Evolutionary conservation across 2,329 filamentous ascomycete genomes (phyloP).

Genomic region (Ceratocystis destructans): DNA sequence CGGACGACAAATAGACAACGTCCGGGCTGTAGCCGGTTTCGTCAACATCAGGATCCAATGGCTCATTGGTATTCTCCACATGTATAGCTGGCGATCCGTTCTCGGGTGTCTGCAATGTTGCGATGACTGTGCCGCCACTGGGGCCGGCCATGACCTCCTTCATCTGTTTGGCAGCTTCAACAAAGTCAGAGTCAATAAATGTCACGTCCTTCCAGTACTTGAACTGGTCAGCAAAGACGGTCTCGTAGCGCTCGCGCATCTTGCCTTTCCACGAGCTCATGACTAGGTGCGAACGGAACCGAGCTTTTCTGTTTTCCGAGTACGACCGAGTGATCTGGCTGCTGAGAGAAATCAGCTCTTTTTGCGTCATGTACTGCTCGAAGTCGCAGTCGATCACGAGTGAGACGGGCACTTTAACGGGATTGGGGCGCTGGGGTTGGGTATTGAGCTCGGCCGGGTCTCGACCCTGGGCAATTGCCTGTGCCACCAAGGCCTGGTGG

Average conservation of each 20-base stretch:
- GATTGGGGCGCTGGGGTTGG: conserved; percentile 25
- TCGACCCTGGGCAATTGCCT: conserved; percentile 30
- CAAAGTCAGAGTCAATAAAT: conserved; percentile 62
- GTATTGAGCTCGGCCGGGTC: conserved; percentile 28
- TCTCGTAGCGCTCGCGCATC: conserved; percentile 68
- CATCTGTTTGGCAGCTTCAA: conserved; percentile 51
- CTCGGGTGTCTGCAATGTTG: conserved; percentile 37
- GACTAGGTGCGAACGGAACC: conserved; percentile 56
- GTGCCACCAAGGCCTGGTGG: conserved; percentile 36
- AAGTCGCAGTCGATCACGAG: conserved; percentile 86
- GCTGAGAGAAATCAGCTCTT: conserved; percentile 69
- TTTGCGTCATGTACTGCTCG: conserved; percentile 76
- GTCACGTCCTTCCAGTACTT: conserved; percentile 64
- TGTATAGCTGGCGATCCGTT: conserved; percentile 18
- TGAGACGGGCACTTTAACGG: conserved; percentile 55
- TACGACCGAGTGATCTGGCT: conserved; percentile 80
- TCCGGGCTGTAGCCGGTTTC: conserved; percentile 27
- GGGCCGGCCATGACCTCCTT: conserved; percentile 50
- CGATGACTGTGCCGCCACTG: conserved; percentile 43
- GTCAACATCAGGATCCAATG: conserved; percentile 26
- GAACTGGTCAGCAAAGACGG: conserved; percentile 55
- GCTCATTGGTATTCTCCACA: conserved; percentile 22
- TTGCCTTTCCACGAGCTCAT: conserved; percentile 66
- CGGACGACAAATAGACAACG: conserved; percentile 79
- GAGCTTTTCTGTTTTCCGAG: conserved; percentile 64